These are phyloP conservation scores for Chlorella sp. DNA, from an alignment of 139 green algal species.

Conservation along the genomic window DNA sequence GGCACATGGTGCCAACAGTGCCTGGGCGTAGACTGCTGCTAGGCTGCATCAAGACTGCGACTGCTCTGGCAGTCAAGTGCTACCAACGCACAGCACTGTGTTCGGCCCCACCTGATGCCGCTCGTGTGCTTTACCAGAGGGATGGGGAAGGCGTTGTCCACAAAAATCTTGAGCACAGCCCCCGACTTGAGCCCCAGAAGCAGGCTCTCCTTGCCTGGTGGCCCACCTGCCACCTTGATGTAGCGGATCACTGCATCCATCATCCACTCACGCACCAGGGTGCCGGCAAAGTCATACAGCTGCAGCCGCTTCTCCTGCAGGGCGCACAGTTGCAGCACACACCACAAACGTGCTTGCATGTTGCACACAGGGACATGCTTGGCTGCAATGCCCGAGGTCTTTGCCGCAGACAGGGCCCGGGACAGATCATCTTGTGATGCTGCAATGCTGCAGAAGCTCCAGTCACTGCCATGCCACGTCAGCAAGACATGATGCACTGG, in stretches of 20 bases:
- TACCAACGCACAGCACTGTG: too few relatives aligned
- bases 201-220: constrained; percentile 55
- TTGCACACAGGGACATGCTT: too few relatives aligned
- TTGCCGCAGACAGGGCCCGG: not conserved
- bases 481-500: not conserved
- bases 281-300: constrained; percentile 69
- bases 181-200: constrained; percentile 72
- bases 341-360: too few relatives aligned
- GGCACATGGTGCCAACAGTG: too few relatives aligned
- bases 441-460: not conserved
- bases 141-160: constrained; percentile 80
- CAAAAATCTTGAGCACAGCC: constrained; percentile 61
- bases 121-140: too few relatives aligned
- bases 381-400: not conserved
- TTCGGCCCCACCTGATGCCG: constrained; percentile 6
- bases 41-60: too few relatives aligned
- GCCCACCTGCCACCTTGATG: constrained; percentile 77
- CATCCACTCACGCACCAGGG: constrained; percentile 64
- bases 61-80: too few relatives aligned
- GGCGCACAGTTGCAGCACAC: not conserved
- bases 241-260: constrained; percentile 71
- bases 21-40: too few relatives aligned
- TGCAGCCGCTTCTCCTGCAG: constrained; percentile 71
- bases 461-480: not conserved
- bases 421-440: not conserved